Conservation (phyloP, 257 asterid species). For the Gardenia jasminoides region DNA sequence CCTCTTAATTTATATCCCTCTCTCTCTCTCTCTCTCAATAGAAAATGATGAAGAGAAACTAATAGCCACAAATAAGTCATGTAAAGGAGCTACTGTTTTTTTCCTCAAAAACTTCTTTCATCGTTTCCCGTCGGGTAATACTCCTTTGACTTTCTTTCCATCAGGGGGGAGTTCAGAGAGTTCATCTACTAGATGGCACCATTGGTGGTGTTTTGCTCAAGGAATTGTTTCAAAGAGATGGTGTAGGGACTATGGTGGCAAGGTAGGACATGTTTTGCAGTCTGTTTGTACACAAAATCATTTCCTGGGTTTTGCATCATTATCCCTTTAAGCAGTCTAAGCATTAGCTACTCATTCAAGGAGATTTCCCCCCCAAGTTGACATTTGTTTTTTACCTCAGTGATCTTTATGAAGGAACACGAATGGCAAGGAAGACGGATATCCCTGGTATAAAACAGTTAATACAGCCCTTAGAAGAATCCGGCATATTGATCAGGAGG, state of each 20-base stretch:
- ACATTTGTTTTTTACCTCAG: conserved; percentile 40
- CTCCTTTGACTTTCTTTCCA: conserved; percentile 7
- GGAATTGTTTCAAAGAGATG: conserved; percentile 91
- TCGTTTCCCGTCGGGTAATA: background rate
- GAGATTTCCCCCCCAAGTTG: conserved; percentile 8
- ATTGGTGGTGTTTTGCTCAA: conserved; percentile 81
- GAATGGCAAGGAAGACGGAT: conserved; percentile 75
- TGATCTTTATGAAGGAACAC: conserved; percentile 94
- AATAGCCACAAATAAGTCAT: no score
- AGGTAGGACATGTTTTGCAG: conserved; percentile 51
- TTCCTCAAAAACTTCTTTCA: background rate
- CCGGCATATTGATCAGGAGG: conserved; percentile 81
- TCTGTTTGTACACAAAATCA: background rate
- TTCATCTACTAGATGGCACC: conserved; percentile 92
- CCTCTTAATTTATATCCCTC: background rate
- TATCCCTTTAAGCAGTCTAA: background rate
- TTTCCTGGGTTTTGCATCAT: background rate
- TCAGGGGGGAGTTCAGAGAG: conserved; percentile 97
- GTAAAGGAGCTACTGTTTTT: background rate
- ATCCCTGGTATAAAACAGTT: conserved; percentile 68
- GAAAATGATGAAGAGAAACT: background rate
- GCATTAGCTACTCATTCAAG: background rate
- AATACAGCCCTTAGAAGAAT: conserved; percentile 78
- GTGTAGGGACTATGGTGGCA: conserved; percentile 97
- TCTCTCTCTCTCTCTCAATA: background rate